A percentile compares a stretch with the other conserved stretches of the same genome.
Conservation (phyloP, 2,329 filamentous ascomycete genomes). For the Colletotrichum australisinense region DNA sequence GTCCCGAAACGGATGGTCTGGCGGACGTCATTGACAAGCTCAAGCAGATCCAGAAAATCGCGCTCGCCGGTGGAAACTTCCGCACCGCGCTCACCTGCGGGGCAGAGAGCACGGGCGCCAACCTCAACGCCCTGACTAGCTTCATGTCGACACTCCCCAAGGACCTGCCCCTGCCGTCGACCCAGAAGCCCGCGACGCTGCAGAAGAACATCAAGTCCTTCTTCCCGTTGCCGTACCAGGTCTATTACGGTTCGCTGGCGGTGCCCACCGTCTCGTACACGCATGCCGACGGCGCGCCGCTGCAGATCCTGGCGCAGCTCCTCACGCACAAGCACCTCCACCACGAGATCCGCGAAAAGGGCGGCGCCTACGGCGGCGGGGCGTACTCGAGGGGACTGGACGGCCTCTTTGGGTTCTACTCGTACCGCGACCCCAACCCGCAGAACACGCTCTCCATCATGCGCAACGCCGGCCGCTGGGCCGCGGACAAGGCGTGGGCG, state of each 20-base stretch:
- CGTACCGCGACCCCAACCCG: constrained; percentile 96
- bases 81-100: constrained; percentile 91
- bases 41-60: constrained; percentile 84
- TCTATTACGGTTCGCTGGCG: constrained; percentile 90
- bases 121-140: constrained; percentile 75
- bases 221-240: constrained; percentile 95
- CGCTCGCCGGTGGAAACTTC: constrained; percentile 75
- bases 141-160: constrained; percentile 76
- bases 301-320: constrained; percentile 90
- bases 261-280: constrained; percentile 88
- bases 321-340: constrained; percentile 97
- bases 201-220: constrained; percentile 77
- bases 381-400: constrained; percentile 84
- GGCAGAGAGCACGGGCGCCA: constrained; percentile 74
- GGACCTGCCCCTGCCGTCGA: constrained; percentile 47
- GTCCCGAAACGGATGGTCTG: constrained; percentile 76
- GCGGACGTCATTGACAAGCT: constrained; percentile 84
- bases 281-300: constrained; percentile 77
- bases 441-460: constrained; percentile 89
- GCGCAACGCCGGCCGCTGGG: constrained; percentile 84
- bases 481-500: constrained; percentile 82
- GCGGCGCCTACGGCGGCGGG: constrained; percentile 93
- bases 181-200: constrained; percentile 47
- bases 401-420: constrained; percentile 93
- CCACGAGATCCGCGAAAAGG: constrained; percentile 97